Evolutionary conservation across 495 filamentous ascomycete genomes (phyloP).

Genomic region (Penicillium flavigenum): DNA sequence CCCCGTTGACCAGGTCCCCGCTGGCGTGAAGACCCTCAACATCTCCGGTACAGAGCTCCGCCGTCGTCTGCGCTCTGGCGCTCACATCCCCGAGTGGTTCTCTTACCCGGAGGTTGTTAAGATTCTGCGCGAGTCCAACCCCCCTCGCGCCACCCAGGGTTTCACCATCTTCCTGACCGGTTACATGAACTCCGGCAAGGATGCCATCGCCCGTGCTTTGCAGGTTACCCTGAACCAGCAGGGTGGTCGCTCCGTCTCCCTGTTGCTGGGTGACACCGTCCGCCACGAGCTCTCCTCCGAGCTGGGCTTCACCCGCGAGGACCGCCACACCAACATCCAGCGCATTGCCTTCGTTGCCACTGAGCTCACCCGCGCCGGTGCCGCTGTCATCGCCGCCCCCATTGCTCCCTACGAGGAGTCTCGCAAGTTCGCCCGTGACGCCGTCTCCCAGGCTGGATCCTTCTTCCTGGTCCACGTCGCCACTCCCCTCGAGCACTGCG

Average conservation of each 20-base stretch:
- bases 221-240: constrained; percentile 99
- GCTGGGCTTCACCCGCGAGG: constrained; percentile 89
- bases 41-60: constrained; percentile 97
- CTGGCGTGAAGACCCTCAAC: constrained; percentile 86
- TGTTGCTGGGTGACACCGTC: constrained; percentile 93
- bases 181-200: constrained; percentile 95
- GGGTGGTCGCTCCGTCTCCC: constrained; percentile 88
- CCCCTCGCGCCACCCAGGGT: constrained; percentile 81
- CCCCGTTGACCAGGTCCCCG: constrained; percentile 82
- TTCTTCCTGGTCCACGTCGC: constrained; percentile 96
- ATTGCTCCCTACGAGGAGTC: constrained; percentile 89
- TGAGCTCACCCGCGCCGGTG: constrained; percentile 87
- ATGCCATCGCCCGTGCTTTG: constrained; percentile 89
- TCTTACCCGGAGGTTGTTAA: constrained; percentile 98
- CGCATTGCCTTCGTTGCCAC: constrained; percentile 96
- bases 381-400: constrained; percentile 95
- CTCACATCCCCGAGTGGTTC: constrained; percentile 98
- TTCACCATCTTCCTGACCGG: constrained; percentile 98
- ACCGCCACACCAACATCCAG: constrained; percentile 92
- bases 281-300: constrained; percentile 90
- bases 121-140: constrained; percentile 92
- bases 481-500: constrained; percentile 85
- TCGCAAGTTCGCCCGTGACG: constrained; percentile 71
- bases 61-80: constrained; percentile 79
- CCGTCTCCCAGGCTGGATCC: constrained; percentile 79